Evolutionary conservation across 768 basidiomycete species (phyloP).

Genomic region (Lactarius deliciosus): DNA sequence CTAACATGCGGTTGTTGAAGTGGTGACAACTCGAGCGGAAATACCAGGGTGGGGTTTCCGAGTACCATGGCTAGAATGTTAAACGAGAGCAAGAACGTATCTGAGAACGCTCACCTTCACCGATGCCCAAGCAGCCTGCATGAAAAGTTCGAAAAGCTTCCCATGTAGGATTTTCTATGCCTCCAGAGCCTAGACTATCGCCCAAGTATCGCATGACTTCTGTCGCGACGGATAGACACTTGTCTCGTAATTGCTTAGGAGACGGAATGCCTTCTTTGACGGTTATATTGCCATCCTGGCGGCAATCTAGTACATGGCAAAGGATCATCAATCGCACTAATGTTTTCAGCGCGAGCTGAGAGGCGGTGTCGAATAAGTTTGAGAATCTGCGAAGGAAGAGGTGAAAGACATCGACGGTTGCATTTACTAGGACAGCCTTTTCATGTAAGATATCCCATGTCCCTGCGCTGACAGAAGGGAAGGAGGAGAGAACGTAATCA

Average conservation of each 20-base stretch:
- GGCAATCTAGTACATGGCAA: slow-evolving; percentile 55
- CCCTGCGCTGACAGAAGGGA: slow-evolving; percentile 53
- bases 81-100: slow-evolving; percentile 4
- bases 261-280: slow-evolving; percentile 42
- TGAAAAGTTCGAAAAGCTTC: slow-evolving; percentile 38
- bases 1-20: slow-evolving; percentile 18
- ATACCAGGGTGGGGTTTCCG: slow-evolving; percentile 11
- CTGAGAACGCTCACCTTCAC: slow-evolving; percentile 22
- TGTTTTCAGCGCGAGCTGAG: slow-evolving; percentile 48
- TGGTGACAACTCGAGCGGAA: slow-evolving; percentile 21
- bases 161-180: slow-evolving; percentile 42
- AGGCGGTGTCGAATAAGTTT: slow-evolving; percentile 49
- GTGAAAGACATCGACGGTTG: slow-evolving; percentile 54
- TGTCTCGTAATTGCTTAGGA: slow-evolving; percentile 51
- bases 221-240: slow-evolving; percentile 44
- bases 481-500: slow-evolving; percentile 51
- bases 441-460: slow-evolving; percentile 58
- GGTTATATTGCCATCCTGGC: slow-evolving; percentile 50
- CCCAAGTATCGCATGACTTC: slow-evolving; percentile 52
- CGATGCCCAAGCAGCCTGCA: not conserved
- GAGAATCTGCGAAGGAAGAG: slow-evolving; percentile 47
- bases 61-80: slow-evolving; percentile 14
- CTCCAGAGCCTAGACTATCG: slow-evolving; percentile 35
- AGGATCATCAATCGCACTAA: slow-evolving; percentile 54
- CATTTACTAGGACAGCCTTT: slow-evolving; percentile 53